These are phyloP conservation scores for Botrytis medusae DNA, from an alignment of 2,329 filamentous ascomycete genomes.

Conservation along the genomic window DNA sequence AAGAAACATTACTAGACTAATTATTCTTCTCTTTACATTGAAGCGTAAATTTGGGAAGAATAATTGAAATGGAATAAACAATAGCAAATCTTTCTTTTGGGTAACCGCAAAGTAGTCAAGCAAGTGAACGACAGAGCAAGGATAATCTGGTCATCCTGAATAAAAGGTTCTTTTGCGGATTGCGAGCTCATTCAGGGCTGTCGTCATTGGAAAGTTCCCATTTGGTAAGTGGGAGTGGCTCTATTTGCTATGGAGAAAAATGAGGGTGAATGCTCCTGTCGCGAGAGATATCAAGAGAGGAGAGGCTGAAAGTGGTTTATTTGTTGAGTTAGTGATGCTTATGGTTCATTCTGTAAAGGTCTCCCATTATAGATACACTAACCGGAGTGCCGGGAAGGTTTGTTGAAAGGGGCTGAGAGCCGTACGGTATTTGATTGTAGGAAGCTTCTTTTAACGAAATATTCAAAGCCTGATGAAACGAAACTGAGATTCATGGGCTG, in stretches of 20 bases:
- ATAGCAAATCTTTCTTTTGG: background rate
- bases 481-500: background rate
- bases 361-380: background rate
- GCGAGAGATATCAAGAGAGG: background rate
- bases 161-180: background rate
- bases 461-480: background rate
- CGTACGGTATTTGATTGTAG: background rate
- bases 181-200: background rate
- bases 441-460: background rate
- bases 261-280: too few relatives aligned
- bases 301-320: background rate
- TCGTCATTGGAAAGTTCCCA: background rate
- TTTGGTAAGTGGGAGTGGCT: background rate
- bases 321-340: background rate
- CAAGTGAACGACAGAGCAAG: background rate
- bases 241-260: background rate
- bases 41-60: background rate
- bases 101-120: background rate
- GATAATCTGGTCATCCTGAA: background rate
- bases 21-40: background rate
- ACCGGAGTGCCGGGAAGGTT: background rate
- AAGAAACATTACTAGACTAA: background rate
- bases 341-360: background rate
- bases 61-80: background rate
- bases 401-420: background rate